Conservation (phyloP, 495 filamentous ascomycete genomes). For the Talaromyces proteolyticus region DNA sequence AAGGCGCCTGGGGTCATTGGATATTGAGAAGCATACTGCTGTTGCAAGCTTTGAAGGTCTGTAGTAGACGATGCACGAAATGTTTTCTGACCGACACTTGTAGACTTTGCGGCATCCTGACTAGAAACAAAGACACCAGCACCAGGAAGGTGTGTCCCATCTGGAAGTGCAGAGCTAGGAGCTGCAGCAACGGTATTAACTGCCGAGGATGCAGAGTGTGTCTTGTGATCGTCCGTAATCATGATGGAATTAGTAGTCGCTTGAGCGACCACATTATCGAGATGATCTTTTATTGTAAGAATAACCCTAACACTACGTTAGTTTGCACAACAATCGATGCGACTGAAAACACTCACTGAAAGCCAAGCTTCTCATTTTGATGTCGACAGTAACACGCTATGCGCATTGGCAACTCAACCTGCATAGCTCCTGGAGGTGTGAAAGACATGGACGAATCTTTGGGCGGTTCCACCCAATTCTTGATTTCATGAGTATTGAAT, state of each 20-base stretch:
- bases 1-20: constrained; percentile 31
- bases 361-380: constrained; percentile 85
- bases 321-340: constrained; percentile 4
- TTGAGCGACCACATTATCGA: constrained; percentile 70
- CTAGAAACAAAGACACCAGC: constrained; percentile 37
- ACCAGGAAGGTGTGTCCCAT: constrained; percentile 38
- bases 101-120: constrained; percentile 20
- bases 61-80: constrained; percentile 33
- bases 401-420: constrained; percentile 84
- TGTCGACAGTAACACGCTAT: constrained; percentile 96
- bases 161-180: constrained; percentile 30
- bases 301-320: constrained; percentile 55
- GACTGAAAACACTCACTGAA: constrained; percentile 46
- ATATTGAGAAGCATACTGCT: constrained; percentile 41
- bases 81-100: constrained; percentile 15
- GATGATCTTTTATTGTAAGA: constrained; percentile 81
- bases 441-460: constrained; percentile 27
- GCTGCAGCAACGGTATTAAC: constrained; percentile 31
- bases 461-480: constrained; percentile 68
- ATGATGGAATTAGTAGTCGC: constrained; percentile 81
- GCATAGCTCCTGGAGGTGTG: constrained; percentile 56
- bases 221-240: constrained; percentile 98
- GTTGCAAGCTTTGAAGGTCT: constrained; percentile 49
- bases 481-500: constrained; percentile 89
- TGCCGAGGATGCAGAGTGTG: constrained; percentile 36